A percentile compares a stretch with the other conserved stretches of the same genome.
phyloP scores from a whole-genome alignment of 345 rosid genomes.

The Moringa oleifera region DNA sequence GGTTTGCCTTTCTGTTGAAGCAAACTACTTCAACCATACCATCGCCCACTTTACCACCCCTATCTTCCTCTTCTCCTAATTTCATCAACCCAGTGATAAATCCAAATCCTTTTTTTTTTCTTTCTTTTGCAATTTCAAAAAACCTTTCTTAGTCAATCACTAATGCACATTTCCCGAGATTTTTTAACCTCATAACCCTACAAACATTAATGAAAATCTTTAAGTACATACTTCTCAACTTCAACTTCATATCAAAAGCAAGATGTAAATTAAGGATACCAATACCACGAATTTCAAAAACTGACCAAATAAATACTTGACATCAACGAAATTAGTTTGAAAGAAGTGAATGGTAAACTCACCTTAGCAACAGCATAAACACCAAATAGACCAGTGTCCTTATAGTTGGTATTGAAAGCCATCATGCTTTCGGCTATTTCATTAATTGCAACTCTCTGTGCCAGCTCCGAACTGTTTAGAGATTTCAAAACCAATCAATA shows the following conservation, averaged over 20 bases:
- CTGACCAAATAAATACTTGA: no score
- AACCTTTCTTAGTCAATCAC: not conserved
- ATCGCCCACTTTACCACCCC: no score
- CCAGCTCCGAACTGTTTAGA: conserved; percentile 72
- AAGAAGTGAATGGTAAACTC: conserved; percentile 3
- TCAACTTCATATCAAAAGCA: not conserved
- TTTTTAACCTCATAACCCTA: no score
- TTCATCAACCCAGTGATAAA: no score
- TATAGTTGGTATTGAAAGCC: conserved; percentile 99
- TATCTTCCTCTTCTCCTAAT: not conserved
- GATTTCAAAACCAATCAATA: conserved; percentile 20
- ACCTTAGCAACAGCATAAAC: conserved; percentile 98
- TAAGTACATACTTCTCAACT: not conserved
- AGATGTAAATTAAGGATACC: not conserved
- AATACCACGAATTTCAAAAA: not conserved
- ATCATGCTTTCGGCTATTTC: conserved; percentile 96
- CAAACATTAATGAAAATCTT: not conserved
- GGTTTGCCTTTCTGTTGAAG: no score
- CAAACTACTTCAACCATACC: no score
- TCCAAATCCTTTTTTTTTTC: no score
- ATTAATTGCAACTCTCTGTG: conserved; percentile 74
- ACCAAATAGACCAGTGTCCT: conserved; percentile 97
- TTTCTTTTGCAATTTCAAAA: no score
- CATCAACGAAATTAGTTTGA: not conserved
- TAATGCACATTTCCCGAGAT: not conserved